Evolutionary conservation across 2,329 filamentous ascomycete species (phyloP).

Genomic region (Sarocladium brachiariae): DNA sequence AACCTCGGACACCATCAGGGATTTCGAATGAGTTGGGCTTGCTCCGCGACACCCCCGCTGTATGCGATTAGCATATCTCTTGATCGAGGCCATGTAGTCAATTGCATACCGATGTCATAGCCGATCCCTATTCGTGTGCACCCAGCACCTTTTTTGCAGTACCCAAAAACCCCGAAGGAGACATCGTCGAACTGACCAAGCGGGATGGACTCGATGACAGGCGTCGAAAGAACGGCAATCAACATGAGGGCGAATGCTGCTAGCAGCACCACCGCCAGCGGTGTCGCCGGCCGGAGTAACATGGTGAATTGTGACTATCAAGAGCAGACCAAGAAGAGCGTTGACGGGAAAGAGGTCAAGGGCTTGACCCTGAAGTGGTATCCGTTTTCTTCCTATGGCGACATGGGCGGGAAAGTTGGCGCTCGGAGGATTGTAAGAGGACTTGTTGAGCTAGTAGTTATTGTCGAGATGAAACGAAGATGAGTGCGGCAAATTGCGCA

Average conservation of each 20-base stretch:
- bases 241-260: conserved; percentile 79
- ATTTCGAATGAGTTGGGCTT: conserved; percentile 46
- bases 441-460: background rate
- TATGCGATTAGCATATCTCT: conserved; percentile 13
- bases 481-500: too few species aligned
- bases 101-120: conserved; percentile 74
- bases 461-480: background rate
- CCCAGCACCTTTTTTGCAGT: conserved; percentile 53
- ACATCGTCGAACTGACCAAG: conserved; percentile 70
- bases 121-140: conserved; percentile 76
- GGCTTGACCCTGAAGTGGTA: background rate
- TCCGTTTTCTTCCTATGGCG: background rate
- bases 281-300: conserved; percentile 79
- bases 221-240: conserved; percentile 83
- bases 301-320: conserved; percentile 44
- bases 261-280: conserved; percentile 78
- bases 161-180: conserved; percentile 90
- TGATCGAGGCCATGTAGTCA: background rate
- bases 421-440: background rate
- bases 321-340: background rate
- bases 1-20: conserved; percentile 43
- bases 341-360: background rate
- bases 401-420: background rate
- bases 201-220: conserved; percentile 78
- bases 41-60: conserved; percentile 16